Evolutionary conservation across 176 grass and related monocot species (phyloP).

Genomic region (Calamus simplicifolius): DNA sequence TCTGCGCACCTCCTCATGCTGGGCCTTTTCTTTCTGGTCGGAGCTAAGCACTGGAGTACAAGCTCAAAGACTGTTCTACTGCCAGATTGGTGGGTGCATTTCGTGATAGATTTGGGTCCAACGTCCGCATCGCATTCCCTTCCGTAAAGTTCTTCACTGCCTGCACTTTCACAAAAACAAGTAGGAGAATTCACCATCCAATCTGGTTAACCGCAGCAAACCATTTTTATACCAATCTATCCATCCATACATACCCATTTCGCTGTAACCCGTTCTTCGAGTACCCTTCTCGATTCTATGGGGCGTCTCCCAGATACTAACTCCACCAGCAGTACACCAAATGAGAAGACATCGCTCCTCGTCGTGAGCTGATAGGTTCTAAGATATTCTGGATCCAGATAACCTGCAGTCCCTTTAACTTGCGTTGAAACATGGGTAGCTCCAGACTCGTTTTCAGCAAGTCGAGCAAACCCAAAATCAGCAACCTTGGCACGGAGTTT

Average conservation of each 20-base stretch:
- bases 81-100: constrained; percentile 34
- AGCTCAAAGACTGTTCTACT: constrained; percentile 58
- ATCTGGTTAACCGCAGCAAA: too few relatives aligned
- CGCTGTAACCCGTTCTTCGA: constrained; percentile 31
- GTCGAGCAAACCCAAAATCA: constrained; percentile 27
- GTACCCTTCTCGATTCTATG: constrained; percentile 3
- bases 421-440: constrained; percentile 20
- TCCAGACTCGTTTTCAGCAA: constrained; percentile 6
- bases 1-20: constrained; percentile 64
- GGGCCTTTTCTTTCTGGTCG: constrained; percentile 40
- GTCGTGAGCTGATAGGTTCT: constrained; percentile 15
- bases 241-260: constrained; percentile 58
- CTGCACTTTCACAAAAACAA: constrained; percentile 16
- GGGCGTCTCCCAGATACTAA: constrained; percentile 20
- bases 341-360: constrained; percentile 30
- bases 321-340: constrained; percentile 27
- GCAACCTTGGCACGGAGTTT: constrained; percentile 32
- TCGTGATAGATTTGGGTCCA: constrained; percentile 51
- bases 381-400: constrained; percentile 30
- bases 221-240: too few relatives aligned
- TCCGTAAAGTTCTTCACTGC: constrained; percentile 59
- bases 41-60: constrained; percentile 51
- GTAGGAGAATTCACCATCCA: background rate
- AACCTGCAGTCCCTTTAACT: constrained; percentile 31
- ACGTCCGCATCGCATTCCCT: constrained; percentile 47